Evolutionary conservation across 2,329 filamentous ascomycete species (phyloP), one percentile per base, ranked within the genome.

Genomic region (Cytospora leucostoma): DNA sequence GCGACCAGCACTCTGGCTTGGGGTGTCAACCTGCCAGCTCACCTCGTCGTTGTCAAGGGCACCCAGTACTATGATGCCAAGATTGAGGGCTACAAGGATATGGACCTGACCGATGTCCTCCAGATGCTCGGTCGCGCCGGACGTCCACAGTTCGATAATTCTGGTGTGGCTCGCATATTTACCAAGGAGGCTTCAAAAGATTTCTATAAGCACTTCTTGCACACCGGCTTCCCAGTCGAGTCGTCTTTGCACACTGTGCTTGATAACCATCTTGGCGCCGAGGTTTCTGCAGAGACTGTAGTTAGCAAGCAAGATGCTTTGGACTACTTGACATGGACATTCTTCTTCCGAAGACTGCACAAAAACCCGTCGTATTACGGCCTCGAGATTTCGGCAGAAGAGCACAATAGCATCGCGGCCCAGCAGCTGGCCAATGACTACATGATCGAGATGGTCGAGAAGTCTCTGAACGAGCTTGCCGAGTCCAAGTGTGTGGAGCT

Each of bases 301-400:
- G 81, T 89, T 37, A 96, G 93, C 10, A 97, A 97, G 76, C 95
- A 99, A 76, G 95, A 99, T 77, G 95, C 95, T 0, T 84, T 99
- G 4, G 96, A 99, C 76, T 99, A 99, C 73, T 79, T 99, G 59
- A 99, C 95, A 0, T 99, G 96, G 95, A 99, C 96, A 0, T 99
- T 99, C 80, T 99, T 99, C 84, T 99, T 99, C 84, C 87, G 96
- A 3, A 85, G 95, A 12, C 79, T 99, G 47, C 95, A 99, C 80
- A 99, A 99, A 81, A 99, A 99, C 70, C 95, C 95, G 1, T 96
- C 93, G 0, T 99, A 97, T 78, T 99, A 99, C 70, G 96, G 96
- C 0, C 87, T 99, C 0, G 91, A 97, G 73, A 95, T 99, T 52
- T 92, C 91, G 0, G 89, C 91, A 0, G 93, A 97, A 70, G 93